Conservation (phyloP, 805 yeast genomes). For the Candida morakotiae region DNA sequence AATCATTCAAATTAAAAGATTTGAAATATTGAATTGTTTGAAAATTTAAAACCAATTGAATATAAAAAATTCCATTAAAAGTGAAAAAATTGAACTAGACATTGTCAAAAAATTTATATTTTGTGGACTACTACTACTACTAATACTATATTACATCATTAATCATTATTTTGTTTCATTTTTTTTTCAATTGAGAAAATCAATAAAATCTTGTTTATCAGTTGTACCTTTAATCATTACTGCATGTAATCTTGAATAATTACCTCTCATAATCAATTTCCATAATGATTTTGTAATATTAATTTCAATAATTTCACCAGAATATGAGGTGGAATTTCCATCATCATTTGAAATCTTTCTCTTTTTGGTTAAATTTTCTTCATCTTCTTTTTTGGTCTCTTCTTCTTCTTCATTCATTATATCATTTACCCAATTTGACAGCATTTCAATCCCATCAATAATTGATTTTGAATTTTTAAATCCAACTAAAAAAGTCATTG, state of each 20-base stretch:
- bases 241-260: slow-evolving; percentile 21
- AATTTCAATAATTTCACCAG: slow-evolving; percentile 42
- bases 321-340: no score
- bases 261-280: slow-evolving; percentile 26
- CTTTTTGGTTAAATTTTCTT: slow-evolving; percentile 7
- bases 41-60: no score
- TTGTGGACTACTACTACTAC: no score
- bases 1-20: no score
- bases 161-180: no score
- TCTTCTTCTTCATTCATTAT: slow-evolving; percentile 15
- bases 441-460: slow-evolving; percentile 34
- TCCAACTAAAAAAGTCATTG: slow-evolving; percentile 19
- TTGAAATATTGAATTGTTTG: no score
- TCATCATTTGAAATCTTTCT: slow-evolving; percentile 9
- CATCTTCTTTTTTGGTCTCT: slow-evolving; percentile 1
- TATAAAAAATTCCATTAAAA: no score
- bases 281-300: slow-evolving; percentile 41
- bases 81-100: no score
- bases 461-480: slow-evolving; percentile 23
- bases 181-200: no score
- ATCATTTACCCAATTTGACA: slow-evolving; percentile 29
- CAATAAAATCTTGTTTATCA: no score
- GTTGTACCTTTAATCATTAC: slow-evolving; percentile 28
- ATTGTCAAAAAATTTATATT: no score
- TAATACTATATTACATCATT: no score